phyloP scores from a whole-genome alignment of 2,329 filamentous ascomycete species.

The Talaromyces amestolkiae region DNA sequence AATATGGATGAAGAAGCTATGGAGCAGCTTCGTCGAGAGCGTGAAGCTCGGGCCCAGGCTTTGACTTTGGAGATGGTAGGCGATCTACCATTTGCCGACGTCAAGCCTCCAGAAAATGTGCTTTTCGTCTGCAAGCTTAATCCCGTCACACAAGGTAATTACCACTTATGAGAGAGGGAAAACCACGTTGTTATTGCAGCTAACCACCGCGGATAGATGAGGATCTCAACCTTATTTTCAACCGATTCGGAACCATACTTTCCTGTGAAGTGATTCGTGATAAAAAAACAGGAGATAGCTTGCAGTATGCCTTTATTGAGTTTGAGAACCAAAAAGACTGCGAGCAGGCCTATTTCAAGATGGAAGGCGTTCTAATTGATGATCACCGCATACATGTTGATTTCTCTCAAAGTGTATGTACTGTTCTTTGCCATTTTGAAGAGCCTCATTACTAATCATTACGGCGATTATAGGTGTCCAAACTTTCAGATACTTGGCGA shows the following conservation, averaged over 20 bases:
- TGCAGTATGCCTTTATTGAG: constrained; percentile 98
- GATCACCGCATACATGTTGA: constrained; percentile 97
- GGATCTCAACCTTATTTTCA: constrained; percentile 93
- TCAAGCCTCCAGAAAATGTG: constrained; percentile 95
- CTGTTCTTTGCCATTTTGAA: background rate
- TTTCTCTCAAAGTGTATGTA: constrained; percentile 87
- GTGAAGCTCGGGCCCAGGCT: constrained; percentile 89
- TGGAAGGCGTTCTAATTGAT: constrained; percentile 96
- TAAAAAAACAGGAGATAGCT: constrained; percentile 85
- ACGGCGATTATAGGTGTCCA: constrained; percentile 52
- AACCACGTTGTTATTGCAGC: background rate
- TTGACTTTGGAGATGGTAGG: constrained; percentile 97
- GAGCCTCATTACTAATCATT: constrained; percentile 24
- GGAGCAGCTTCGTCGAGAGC: constrained; percentile 77
- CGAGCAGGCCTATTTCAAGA: constrained; percentile 96
- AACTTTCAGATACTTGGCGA: constrained; percentile 85
- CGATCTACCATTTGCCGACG: constrained; percentile 93
- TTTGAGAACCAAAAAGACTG: constrained; percentile 90
- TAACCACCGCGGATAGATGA: constrained; percentile 58
- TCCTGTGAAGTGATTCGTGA: constrained; percentile 96
- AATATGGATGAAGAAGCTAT: constrained; percentile 76
- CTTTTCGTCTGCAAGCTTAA: constrained; percentile 98
- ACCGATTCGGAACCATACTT: constrained; percentile 89
- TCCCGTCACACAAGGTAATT: constrained; percentile 74
- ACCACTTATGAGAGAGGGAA: background rate